Evolutionary conservation across 2,329 filamentous ascomycete species (phyloP).

Genomic region (Colletotrichum spinosum): DNA sequence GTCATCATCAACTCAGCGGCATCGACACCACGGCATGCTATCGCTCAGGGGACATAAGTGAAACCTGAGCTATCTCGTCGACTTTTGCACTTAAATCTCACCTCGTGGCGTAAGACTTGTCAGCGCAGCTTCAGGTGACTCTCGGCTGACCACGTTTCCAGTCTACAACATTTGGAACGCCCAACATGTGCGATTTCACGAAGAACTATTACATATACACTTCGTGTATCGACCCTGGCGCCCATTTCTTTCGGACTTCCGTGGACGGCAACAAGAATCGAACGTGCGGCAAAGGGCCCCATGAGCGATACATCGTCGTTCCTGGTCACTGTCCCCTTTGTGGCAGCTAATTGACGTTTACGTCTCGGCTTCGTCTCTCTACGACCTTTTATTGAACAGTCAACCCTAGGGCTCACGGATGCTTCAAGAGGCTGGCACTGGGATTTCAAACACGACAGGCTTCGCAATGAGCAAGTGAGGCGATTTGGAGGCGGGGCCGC

Average conservation of each 20-base stretch:
- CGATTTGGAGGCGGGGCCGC: too few species aligned
- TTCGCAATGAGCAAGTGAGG: too few species aligned
- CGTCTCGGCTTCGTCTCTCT: background rate
- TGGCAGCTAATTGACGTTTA: conserved; percentile 43
- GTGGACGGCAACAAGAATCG: conserved; percentile 72
- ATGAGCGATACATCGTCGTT: conserved; percentile 79
- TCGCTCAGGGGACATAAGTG: too few species aligned
- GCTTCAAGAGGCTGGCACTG: too few species aligned
- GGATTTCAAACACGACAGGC: too few species aligned
- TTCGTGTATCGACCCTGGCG: conserved; percentile 74
- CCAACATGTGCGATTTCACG: conserved; percentile 72
- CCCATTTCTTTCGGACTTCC: conserved; percentile 78
- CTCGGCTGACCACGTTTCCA: background rate
- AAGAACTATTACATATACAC: conserved; percentile 85
- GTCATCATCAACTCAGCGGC: too few species aligned
- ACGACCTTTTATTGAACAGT: too few species aligned
- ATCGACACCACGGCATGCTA: too few species aligned
- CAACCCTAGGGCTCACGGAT: too few species aligned
- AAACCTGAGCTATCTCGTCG: too few species aligned
- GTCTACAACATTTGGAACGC: background rate
- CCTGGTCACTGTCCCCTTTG: conserved; percentile 69
- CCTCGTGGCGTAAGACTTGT: too few species aligned
- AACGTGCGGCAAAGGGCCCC: conserved; percentile 72
- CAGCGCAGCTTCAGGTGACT: background rate
- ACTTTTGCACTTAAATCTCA: too few species aligned